Conservation (phyloP, 768 basidiomycete genomes). For the Rhizopogon rudus region DNA sequence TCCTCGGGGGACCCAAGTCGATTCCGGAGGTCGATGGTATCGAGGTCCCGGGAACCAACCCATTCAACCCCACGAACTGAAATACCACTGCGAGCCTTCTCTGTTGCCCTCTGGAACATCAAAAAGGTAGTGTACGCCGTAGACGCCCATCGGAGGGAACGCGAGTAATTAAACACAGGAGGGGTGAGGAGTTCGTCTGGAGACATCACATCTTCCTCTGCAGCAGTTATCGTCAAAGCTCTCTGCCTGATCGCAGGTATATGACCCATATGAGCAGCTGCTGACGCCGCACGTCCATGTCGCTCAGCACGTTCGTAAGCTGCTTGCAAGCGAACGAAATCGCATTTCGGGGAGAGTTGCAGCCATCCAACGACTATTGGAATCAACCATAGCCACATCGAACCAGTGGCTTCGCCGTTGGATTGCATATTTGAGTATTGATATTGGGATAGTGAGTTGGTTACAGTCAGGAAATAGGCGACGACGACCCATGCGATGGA, state of each 20-base stretch:
- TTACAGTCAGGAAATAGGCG: slow-evolving; percentile 8
- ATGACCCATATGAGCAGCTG: slow-evolving; percentile 4
- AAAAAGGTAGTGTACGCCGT: background rate
- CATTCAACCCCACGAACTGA: slow-evolving; percentile 7
- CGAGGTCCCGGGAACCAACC: background rate
- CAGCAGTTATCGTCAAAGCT: background rate
- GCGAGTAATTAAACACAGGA: background rate
- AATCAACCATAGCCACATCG: slow-evolving; percentile 33
- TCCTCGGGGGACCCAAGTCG: background rate
- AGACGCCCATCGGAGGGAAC: background rate
- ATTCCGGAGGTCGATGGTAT: no score
- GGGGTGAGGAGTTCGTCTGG: background rate
- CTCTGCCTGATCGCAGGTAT: background rate
- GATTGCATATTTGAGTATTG: background rate
- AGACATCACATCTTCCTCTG: background rate
- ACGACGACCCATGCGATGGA: slow-evolving; percentile 30
- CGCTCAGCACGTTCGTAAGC: slow-evolving; percentile 26
- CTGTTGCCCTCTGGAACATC: background rate
- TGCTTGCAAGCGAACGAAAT: slow-evolving; percentile 20
- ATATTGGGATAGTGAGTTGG: background rate
- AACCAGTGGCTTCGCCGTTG: slow-evolving; percentile 9
- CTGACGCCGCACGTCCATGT: slow-evolving; percentile 1
- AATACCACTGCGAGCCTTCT: slow-evolving; percentile 3
- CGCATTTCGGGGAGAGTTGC: slow-evolving; percentile 29
- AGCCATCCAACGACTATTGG: slow-evolving; percentile 31